Evolutionary conservation across 495 filamentous ascomycete species (phyloP).

Genomic region (Rhizodiscina lignyota): DNA sequence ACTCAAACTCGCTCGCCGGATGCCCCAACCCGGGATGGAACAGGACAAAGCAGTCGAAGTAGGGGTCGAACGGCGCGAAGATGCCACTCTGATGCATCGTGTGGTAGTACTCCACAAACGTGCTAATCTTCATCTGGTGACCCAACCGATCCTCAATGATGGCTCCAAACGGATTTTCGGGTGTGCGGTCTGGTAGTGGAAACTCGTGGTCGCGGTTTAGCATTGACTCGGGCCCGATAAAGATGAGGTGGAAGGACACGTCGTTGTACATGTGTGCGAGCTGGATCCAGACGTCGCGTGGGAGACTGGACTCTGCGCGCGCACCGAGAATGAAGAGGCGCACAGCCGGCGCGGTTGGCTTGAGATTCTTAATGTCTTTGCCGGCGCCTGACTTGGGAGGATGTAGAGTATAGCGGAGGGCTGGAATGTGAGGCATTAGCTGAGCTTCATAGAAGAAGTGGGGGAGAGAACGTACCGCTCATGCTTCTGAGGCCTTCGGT

Average conservation of each 20-base stretch:
- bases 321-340: slow-evolving; percentile 90
- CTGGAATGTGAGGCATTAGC: slow-evolving; percentile 29
- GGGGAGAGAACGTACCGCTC: slow-evolving; percentile 44
- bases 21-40: slow-evolving; percentile 96
- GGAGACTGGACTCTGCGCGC: slow-evolving; percentile 88
- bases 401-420: slow-evolving; percentile 84
- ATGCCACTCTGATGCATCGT: slow-evolving; percentile 77
- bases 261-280: slow-evolving; percentile 78
- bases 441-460: too few species aligned
- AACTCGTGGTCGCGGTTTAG: slow-evolving; percentile 75
- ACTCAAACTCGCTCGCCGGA: slow-evolving; percentile 81
- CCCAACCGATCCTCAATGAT: slow-evolving; percentile 79
- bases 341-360: slow-evolving; percentile 67
- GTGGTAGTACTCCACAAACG: slow-evolving; percentile 96
- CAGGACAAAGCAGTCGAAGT: slow-evolving; percentile 89
- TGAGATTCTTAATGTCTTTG: slow-evolving; percentile 56
- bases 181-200: slow-evolving; percentile 69
- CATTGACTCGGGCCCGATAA: slow-evolving; percentile 96
- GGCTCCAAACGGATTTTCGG: slow-evolving; percentile 78
- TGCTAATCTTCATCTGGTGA: slow-evolving; percentile 84
- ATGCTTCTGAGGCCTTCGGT: slow-evolving; percentile 81
- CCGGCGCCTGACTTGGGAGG: slow-evolving; percentile 67
- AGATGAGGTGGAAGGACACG: slow-evolving; percentile 64
- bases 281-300: slow-evolving; percentile 87
- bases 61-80: slow-evolving; percentile 91